Base-by-base conservation (phyloP, 768 basidiomycete species). In the Candolleomyces aberdarensis region DNA sequence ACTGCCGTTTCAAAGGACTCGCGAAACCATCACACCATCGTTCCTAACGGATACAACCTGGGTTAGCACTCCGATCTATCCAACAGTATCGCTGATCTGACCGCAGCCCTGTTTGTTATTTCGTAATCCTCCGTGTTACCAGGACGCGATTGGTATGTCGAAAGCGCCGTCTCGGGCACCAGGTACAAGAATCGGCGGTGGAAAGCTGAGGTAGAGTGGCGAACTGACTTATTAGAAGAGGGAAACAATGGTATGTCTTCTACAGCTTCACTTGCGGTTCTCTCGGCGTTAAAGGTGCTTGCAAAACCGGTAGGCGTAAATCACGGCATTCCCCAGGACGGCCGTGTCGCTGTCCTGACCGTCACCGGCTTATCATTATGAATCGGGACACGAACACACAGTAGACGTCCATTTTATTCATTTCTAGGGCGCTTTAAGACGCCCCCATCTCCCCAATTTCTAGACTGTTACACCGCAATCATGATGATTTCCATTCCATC, bases 281-380 rank as follows among this genome's bases (percentile, higher is more conserved):
- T 17, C 32, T 31, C 32, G 36, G 20, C 29, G 57, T n/a, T 51
- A 41, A 44, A 22, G 57, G 19, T 44, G 46, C 13, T 5, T 31
- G 31, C 3, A 1, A 22, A 50, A 31, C 58, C 31, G 15, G 6
- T 29, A 31, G 50, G 36, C 46, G 29, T 66, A 46, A 62, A 91
- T 68, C 93, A 93, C 69, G 87, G 81, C 55, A 94, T 95, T 48
- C 75, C 83, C 11, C 89, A 92, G 69, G 93, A 94, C 68, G 92
- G 92, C 7, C 81, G 81, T 29, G 82, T 92, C 17, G 92, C 93
- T n/a, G 75, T 94, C 32, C 76, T 94, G 46, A 93, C 88, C 5
- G 85, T 93, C 52, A 64, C 67, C 32, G 82, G 86, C 20, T 63
- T 71, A 1, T 26, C 26, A 26, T 26, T 26, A 26, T 26, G 26